These are phyloP conservation scores for Nitzschia sp. DNA, from an alignment of 108 stramenopile species.

Conservation along the genomic window DNA sequence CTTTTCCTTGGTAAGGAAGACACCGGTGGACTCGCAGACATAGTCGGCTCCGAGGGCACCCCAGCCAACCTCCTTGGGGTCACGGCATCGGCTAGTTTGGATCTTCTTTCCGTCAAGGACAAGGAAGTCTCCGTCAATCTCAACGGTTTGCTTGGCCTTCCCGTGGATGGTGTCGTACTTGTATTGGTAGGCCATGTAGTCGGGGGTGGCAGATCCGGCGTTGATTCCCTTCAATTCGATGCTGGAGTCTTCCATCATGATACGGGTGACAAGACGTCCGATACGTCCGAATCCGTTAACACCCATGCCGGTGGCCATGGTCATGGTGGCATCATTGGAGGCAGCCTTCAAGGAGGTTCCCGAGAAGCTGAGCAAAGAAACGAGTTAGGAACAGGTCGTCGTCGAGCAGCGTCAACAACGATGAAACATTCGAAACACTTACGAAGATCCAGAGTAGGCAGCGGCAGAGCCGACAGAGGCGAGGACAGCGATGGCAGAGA, in stretches of 20 bases:
- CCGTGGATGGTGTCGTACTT: conserved; percentile 99
- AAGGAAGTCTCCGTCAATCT: conserved; percentile 97
- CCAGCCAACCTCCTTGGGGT: conserved; percentile 98
- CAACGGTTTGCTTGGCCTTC: conserved; percentile 94
- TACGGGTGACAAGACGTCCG: conserved; percentile 98
- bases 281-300: conserved; percentile 99
- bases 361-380: neutral
- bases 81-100: conserved; percentile 90
- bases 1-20: conserved; percentile 97
- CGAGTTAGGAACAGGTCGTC: neutral
- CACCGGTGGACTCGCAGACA: conserved; percentile 99
- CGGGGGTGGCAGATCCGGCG: conserved; percentile 96
- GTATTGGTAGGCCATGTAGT: conserved; percentile 99
- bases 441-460: conserved; percentile 71
- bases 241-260: conserved; percentile 93
- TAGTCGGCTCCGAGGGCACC: conserved; percentile 94
- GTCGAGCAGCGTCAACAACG: neutral
- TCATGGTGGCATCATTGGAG: conserved; percentile 46
- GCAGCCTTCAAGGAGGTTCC: conserved; percentile 28
- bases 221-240: conserved; percentile 92
- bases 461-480: conserved; percentile 75
- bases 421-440: conserved; percentile 24
- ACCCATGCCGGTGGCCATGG: conserved; percentile 88
- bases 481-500: conserved; percentile 67
- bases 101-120: conserved; percentile 95